A percentile compares a stretch with the other conserved stretches of the same genome.
Evolutionary conservation across 2,329 filamentous ascomycete species (phyloP).

Genomic region (Alternaria panax): DNA sequence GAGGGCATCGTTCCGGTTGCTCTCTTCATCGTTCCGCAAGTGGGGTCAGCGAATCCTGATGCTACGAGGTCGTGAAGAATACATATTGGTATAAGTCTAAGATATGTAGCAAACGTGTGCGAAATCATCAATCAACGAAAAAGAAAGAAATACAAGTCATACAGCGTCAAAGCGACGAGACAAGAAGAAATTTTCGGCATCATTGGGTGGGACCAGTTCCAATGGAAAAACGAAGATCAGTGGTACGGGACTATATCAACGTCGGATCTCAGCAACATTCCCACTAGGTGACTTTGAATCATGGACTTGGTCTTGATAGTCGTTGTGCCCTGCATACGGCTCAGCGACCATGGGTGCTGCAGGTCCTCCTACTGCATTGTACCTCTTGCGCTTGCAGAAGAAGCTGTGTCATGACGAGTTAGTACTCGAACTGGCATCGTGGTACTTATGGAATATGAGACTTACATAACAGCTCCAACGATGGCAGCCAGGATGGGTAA

Average conservation of each 20-base stretch:
- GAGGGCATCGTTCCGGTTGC: constrained; percentile 6
- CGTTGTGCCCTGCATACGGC: not conserved
- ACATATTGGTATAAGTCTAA: not conserved
- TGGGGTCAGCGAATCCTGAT: not conserved
- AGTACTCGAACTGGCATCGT: not conserved
- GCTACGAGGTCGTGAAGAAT: not conserved
- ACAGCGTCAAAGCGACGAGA: not conserved
- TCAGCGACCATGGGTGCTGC: not conserved
- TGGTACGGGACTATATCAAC: not conserved
- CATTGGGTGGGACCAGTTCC: not conserved
- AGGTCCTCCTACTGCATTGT: not conserved
- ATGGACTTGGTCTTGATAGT: not conserved
- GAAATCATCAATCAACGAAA: not conserved
- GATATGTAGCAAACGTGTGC: not conserved
- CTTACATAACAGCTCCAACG: constrained; percentile 18
- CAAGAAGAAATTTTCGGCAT: not conserved
- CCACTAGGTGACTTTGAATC: not conserved
- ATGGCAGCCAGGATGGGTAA: constrained; percentile 49
- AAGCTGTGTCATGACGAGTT: not conserved
- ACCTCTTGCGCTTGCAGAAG: not conserved
- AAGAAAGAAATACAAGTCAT: not conserved
- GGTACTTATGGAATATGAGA: not conserved
- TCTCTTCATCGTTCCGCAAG: constrained; percentile 6
- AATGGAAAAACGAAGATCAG: not conserved
- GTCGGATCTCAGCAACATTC: not conserved